Conservation (phyloP, 495 filamentous ascomycete genomes). For the Venustampulla echinocandica region DNA sequence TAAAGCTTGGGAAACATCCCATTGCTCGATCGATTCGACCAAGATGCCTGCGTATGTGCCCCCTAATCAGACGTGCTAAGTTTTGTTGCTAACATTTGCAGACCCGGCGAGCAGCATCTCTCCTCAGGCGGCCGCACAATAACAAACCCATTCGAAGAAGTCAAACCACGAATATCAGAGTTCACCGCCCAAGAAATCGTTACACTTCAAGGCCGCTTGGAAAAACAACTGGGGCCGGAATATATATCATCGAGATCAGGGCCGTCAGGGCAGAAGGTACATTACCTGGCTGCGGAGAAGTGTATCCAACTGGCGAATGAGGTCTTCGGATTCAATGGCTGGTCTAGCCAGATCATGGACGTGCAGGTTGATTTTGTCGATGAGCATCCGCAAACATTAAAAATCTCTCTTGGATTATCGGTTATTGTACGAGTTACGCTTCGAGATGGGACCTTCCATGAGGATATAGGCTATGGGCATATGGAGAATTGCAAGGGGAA, state of each 20-base stretch:
- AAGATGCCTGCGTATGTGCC: slow-evolving; percentile 28
- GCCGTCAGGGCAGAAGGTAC: slow-evolving; percentile 70
- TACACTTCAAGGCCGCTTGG: slow-evolving; percentile 72
- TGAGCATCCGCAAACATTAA: slow-evolving; percentile 47
- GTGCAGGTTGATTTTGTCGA: slow-evolving; percentile 86
- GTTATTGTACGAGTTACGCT: slow-evolving; percentile 85
- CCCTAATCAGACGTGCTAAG: neutral
- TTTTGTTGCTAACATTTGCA: slow-evolving; percentile 5
- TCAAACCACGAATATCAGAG: slow-evolving; percentile 53
- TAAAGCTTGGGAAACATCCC: neutral
- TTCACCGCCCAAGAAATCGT: slow-evolving; percentile 89
- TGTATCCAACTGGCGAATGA: slow-evolving; percentile 94
- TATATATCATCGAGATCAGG: slow-evolving; percentile 82
- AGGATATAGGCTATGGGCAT: slow-evolving; percentile 92
- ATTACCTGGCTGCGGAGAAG: slow-evolving; percentile 89
- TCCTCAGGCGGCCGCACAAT: slow-evolving; percentile 28
- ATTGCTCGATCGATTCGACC: slow-evolving; percentile 6
- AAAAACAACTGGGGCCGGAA: slow-evolving; percentile 94
- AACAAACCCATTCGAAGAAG: slow-evolving; percentile 72
- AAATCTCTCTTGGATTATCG: slow-evolving; percentile 71
- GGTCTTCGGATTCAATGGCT: slow-evolving; percentile 97
- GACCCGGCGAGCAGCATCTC: slow-evolving; percentile 75
- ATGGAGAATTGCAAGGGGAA: slow-evolving; percentile 95
- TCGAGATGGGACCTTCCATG: slow-evolving; percentile 86
- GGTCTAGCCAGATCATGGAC: slow-evolving; percentile 83